Conservation (phyloP, 768 basidiomycete species). For the Xanthoconium stramineum region DNA sequence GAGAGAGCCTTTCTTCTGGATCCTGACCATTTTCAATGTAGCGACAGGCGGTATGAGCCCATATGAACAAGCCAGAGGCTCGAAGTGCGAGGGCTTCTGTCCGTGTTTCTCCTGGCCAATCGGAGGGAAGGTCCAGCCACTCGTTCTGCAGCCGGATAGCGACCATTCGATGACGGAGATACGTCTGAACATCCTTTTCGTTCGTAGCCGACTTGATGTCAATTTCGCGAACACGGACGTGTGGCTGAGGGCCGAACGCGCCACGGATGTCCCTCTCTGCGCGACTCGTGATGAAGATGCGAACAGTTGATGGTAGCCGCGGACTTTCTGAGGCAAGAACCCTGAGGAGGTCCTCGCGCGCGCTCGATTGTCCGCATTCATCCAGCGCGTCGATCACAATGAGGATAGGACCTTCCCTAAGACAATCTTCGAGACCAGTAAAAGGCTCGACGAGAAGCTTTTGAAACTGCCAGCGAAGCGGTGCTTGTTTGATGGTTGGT, state of each 20-base stretch:
- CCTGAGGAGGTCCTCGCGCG: constrained; percentile 28
- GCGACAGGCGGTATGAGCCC: constrained; percentile 33
- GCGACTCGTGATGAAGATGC: constrained; percentile 33
- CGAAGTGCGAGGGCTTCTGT: constrained; percentile 21
- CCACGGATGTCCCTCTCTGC: constrained; percentile 28
- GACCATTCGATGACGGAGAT: constrained; percentile 25
- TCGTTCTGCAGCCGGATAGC: constrained; percentile 27
- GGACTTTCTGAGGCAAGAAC: constrained; percentile 24
- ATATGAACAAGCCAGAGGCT: constrained; percentile 33
- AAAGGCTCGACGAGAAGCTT: constrained; percentile 34
- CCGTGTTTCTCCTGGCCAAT: constrained; percentile 29
- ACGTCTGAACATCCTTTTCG: constrained; percentile 24
- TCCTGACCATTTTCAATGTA: constrained; percentile 32
- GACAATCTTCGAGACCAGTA: constrained; percentile 9
- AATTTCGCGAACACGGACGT: constrained; percentile 21
- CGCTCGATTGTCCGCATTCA: constrained; percentile 27
- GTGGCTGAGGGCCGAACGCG: constrained; percentile 6
- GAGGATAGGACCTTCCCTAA: constrained; percentile 27
- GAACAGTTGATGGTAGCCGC: constrained; percentile 22
- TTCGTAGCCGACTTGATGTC: constrained; percentile 27
- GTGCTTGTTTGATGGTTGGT: constrained; percentile 30
- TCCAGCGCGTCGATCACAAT: constrained; percentile 37
- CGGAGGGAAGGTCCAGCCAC: constrained; percentile 22
- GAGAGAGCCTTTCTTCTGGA: constrained; percentile 28
- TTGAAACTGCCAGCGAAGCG: constrained; percentile 32